Percentiles rank a stretch among this genome's conserved stretches.
Conservation (phyloP, 495 filamentous ascomycete genomes). For the Amorphotheca resinae region DNA sequence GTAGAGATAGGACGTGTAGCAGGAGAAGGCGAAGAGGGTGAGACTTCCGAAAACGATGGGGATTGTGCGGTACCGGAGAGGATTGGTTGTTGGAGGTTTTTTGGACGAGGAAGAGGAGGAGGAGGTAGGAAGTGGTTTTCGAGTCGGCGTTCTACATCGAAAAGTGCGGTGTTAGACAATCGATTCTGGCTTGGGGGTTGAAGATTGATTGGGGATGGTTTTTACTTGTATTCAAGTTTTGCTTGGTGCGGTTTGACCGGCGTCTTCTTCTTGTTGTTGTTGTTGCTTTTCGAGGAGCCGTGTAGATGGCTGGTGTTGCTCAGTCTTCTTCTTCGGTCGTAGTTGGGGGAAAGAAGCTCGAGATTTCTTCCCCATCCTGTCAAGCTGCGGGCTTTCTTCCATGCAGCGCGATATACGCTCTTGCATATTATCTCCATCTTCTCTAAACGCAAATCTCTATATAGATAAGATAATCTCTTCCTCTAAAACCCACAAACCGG, state of each 20-base stretch:
- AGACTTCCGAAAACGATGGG: conserved; percentile 15
- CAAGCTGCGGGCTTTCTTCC: too few relatives aligned
- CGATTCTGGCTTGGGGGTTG: neutral
- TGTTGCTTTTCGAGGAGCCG: neutral
- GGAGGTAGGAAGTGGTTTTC: conserved; percentile 1
- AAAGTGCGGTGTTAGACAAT: neutral
- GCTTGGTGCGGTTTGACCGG: neutral
- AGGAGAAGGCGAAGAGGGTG: conserved; percentile 10
- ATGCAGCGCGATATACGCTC: too few relatives aligned
- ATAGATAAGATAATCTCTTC: too few relatives aligned
- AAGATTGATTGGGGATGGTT: neutral
- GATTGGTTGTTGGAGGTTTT: conserved; percentile 8
- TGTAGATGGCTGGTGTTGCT: neutral
- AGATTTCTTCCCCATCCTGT: neutral
- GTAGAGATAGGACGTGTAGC: conserved; percentile 10
- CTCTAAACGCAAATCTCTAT: neutral
- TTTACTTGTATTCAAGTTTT: conserved; percentile 12
- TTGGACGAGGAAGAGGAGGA: neutral
- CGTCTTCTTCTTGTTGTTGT: neutral
- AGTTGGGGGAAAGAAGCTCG: too few relatives aligned
- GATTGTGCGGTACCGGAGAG: conserved; percentile 15
- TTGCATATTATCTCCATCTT: neutral
- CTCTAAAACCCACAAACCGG: too few relatives aligned
- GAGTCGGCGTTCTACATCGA: conserved; percentile 7
- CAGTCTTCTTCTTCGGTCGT: neutral